phyloP scores from a whole-genome alignment of 208 protist genomes.

The Leishmania turanica region DNA sequence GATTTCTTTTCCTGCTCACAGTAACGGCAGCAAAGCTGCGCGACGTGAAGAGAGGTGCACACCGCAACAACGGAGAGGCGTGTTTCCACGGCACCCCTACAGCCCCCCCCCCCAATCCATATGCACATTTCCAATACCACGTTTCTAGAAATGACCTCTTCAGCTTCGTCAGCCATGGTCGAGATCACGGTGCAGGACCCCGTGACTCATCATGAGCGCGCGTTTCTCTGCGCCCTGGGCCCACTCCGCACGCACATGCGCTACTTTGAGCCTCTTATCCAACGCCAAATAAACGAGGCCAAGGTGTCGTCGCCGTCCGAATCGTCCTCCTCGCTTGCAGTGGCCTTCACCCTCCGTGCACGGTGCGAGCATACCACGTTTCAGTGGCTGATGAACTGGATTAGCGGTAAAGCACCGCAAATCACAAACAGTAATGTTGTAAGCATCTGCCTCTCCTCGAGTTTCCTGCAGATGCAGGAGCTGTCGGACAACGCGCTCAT shows the following conservation, averaged over 20 bases:
- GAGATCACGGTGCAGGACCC: constrained; percentile 72
- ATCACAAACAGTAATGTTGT: constrained; percentile 62
- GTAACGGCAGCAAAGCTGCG: background rate
- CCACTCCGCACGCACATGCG: constrained; percentile 60
- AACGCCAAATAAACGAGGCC: constrained; percentile 37
- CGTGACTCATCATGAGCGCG: constrained; percentile 28
- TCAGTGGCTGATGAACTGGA: constrained; percentile 70
- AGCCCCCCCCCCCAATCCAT: background rate
- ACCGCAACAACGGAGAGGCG: background rate
- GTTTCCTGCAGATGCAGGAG: constrained; percentile 69
- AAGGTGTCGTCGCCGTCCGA: background rate
- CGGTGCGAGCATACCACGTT: constrained; percentile 77
- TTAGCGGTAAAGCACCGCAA: constrained; percentile 37
- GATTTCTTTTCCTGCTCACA: background rate
- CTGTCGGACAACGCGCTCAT: constrained; percentile 57
- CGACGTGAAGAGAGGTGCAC: background rate
- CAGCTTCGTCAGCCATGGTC: constrained; percentile 20
- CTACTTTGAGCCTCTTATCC: constrained; percentile 67
- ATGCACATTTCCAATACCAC: background rate
- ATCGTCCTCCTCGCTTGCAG: constrained; percentile 2
- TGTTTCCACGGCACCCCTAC: background rate
- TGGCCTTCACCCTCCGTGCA: constrained; percentile 51
- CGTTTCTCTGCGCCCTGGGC: constrained; percentile 50
- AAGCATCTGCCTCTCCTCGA: constrained; percentile 66
- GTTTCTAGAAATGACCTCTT: constrained; percentile 5